Percentiles rank a stretch among this genome's conserved stretches.
Conservation (phyloP, 768 basidiomycete species). For the Pleurotus platypus region DNA sequence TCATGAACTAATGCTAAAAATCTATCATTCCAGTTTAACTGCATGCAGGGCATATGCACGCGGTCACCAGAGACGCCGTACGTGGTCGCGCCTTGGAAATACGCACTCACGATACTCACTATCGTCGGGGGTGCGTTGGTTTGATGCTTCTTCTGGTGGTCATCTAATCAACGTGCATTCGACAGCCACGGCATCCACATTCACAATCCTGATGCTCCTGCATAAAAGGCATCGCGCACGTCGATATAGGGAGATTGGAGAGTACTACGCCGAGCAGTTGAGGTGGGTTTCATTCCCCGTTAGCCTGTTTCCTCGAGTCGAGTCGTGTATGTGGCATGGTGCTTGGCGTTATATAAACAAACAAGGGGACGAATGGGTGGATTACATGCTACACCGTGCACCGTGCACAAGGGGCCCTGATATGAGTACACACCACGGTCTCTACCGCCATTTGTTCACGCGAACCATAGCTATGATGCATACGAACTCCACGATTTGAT, state of each 20-base stretch:
- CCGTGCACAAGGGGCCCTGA: too few species aligned
- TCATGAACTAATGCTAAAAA: too few species aligned
- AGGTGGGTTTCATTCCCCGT: conserved; percentile 17
- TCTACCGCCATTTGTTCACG: too few species aligned
- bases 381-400: too few species aligned
- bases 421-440: too few species aligned
- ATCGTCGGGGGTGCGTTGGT: conserved; percentile 33
- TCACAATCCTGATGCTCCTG: conserved; percentile 32
- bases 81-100: conserved; percentile 41
- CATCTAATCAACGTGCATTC: background rate
- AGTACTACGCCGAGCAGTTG: conserved; percentile 49
- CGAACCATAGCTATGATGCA: too few species aligned
- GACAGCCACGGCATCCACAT: conserved; percentile 34
- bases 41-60: conserved; percentile 18
- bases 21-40: background rate
- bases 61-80: conserved; percentile 34
- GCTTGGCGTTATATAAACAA: too few species aligned
- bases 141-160: background rate
- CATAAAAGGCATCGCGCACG: conserved; percentile 37
- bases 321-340: too few species aligned
- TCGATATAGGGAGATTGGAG: conserved; percentile 36
- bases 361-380: too few species aligned
- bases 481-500: too few species aligned
- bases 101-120: conserved; percentile 30
- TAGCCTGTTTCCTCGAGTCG: too few species aligned